A percentile compares a stretch with the other conserved stretches of the same genome.
Conservation (phyloP, 1,284 basidiomycete species). For the Naganishia cerealis region DNA sequence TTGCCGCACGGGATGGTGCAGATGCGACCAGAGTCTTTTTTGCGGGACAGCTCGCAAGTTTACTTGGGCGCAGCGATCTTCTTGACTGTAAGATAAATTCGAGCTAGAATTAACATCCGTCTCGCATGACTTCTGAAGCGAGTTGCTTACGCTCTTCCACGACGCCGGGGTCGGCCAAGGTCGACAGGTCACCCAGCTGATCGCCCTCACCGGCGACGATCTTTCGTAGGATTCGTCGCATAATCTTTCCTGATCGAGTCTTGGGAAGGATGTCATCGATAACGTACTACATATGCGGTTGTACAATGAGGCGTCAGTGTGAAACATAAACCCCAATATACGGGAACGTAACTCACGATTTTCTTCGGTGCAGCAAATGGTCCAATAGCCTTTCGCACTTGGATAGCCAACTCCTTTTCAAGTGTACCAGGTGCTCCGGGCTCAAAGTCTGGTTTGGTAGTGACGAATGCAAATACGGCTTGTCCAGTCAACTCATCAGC, state of each 20-base stretch:
- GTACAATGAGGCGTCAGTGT: background rate
- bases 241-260: conserved; percentile 94
- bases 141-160: conserved; percentile 73
- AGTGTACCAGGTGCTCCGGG: conserved; percentile 57
- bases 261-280: conserved; percentile 81
- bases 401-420: conserved; percentile 83
- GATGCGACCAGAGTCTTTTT: background rate
- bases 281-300: conserved; percentile 58
- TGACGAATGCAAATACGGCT: conserved; percentile 77
- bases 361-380: conserved; percentile 94
- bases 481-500: conserved; percentile 76
- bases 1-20: background rate
- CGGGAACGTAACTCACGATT: conserved; percentile 55
- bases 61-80: conserved; percentile 34
- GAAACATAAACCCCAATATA: background rate
- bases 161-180: conserved; percentile 79
- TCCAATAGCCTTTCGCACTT: conserved; percentile 93
- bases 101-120: background rate
- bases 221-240: conserved; percentile 92
- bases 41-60: background rate
- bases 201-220: conserved; percentile 87
- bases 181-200: conserved; percentile 87
- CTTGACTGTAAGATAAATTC: conserved; percentile 34
- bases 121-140: background rate
- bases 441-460: conserved; percentile 66